Evolutionary conservation across 768 basidiomycete genomes (phyloP).

Genomic region (Cantharellus cinnabarinus): DNA sequence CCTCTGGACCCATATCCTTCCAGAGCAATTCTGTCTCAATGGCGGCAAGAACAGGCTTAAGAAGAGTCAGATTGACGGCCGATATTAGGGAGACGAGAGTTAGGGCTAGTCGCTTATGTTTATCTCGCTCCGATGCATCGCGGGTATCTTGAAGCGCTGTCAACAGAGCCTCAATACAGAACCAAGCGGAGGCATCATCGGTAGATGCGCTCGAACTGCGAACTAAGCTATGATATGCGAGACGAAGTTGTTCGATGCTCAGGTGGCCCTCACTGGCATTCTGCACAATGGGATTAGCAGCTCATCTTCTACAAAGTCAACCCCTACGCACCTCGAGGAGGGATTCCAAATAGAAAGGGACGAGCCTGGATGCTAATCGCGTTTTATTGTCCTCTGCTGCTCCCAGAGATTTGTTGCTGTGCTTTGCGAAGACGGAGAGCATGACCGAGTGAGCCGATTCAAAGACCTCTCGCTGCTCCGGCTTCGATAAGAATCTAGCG

Average conservation of each 20-base stretch:
- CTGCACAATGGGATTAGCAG: constrained; percentile 17
- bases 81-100: constrained; percentile 46
- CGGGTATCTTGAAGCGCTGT: constrained; percentile 18
- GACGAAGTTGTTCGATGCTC: constrained; percentile 40
- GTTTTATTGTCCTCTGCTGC: constrained; percentile 5
- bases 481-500: constrained; percentile 37
- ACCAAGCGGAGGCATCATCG: constrained; percentile 36
- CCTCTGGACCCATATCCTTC: background rate
- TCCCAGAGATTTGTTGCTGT: constrained; percentile 23
- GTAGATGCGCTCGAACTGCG: constrained; percentile 32
- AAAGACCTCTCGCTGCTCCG: constrained; percentile 49
- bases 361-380: constrained; percentile 31
- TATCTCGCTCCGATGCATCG: constrained; percentile 5
- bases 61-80: constrained; percentile 34
- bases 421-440: constrained; percentile 47
- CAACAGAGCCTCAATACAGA: constrained; percentile 40
- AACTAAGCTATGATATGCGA: constrained; percentile 58
- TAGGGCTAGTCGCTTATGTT: constrained; percentile 33
- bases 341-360: constrained; percentile 54
- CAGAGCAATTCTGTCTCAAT: constrained; percentile 18
- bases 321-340: constrained; percentile 39
- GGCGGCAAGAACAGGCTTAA: constrained; percentile 34
- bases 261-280: constrained; percentile 44
- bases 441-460: constrained; percentile 77
- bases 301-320: background rate